These are phyloP conservation scores for Linnemannia hyalina DNA, from an alignment of 192 early-diverging fungal species.

Conservation along the genomic window DNA sequence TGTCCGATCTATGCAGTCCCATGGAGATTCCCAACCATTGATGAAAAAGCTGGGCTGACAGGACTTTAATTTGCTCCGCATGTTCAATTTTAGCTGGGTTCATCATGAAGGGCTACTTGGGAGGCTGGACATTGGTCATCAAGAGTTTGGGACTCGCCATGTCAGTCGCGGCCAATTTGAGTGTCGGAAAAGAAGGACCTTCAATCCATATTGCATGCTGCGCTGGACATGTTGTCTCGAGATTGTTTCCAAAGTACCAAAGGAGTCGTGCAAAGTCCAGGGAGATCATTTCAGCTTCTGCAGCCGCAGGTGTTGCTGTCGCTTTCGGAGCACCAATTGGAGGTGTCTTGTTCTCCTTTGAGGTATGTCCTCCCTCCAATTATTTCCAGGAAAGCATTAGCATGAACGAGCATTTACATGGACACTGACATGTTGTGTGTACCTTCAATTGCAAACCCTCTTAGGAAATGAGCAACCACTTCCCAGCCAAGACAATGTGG, in stretches of 20 bases:
- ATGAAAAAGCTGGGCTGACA: not conserved
- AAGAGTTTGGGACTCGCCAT: conserved; percentile 93
- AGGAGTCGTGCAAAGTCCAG: conserved; percentile 80
- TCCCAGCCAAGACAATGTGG: conserved; percentile 97
- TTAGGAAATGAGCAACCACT: conserved; percentile 96
- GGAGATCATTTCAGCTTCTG: conserved; percentile 88
- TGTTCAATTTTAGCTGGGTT: conserved; percentile 78
- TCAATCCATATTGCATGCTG: conserved; percentile 97
- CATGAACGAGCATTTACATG: not conserved
- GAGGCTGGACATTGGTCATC: conserved; percentile 90
- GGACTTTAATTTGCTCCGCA: not conserved
- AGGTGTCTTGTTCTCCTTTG: conserved; percentile 78
- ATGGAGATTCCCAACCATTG: not conserved
- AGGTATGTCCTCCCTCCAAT: conserved; percentile 32
- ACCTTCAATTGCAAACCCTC: conserved; percentile 46
- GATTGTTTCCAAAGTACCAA: conserved; percentile 83
- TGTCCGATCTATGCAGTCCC: not conserved
- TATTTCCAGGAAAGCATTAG: not conserved
- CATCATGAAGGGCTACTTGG: conserved; percentile 94
- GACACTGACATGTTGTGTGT: not conserved
- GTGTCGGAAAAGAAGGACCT: conserved; percentile 95
- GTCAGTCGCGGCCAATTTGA: conserved; percentile 90
- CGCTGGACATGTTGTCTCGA: conserved; percentile 88
- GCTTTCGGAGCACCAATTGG: conserved; percentile 98
- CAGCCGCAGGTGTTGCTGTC: conserved; percentile 96